Conservation (phyloP, 1,284 basidiomycete species). For the Naganishia liquefaciens region DNA sequence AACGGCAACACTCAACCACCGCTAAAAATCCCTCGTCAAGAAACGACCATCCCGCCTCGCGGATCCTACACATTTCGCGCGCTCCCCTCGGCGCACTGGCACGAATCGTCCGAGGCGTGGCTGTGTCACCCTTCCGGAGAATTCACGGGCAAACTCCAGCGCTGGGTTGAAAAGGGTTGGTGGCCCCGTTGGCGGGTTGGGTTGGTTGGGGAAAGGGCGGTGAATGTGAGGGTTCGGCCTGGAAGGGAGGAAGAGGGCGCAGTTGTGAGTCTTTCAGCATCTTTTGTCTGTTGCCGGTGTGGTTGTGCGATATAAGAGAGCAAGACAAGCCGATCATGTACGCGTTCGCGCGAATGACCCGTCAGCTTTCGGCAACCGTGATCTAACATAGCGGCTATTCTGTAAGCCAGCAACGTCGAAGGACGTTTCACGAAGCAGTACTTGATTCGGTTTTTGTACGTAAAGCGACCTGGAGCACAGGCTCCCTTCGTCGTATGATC, state of each 20-base stretch:
- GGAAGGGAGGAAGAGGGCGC: slow-evolving; percentile 42
- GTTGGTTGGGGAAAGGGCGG: slow-evolving; percentile 36
- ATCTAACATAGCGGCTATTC: no score
- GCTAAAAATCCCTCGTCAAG: neutral
- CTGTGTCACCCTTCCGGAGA: slow-evolving; percentile 29
- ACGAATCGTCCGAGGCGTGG: slow-evolving; percentile 27
- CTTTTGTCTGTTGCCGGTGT: no score
- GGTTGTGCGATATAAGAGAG: no score
- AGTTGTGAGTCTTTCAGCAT: slow-evolving; percentile 31
- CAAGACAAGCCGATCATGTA: no score
- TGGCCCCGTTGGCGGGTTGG: slow-evolving; percentile 35
- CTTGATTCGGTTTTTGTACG: no score
- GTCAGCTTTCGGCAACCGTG: neutral
- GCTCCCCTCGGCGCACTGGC: slow-evolving; percentile 29
- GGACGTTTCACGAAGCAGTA: no score
- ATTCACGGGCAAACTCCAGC: slow-evolving; percentile 14
- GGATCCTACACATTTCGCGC: slow-evolving; percentile 11
- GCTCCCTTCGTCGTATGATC: no score
- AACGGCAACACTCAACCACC: neutral
- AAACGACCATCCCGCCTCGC: neutral
- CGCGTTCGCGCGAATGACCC: neutral
- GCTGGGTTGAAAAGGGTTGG: slow-evolving; percentile 3
- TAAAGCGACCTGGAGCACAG: no score
- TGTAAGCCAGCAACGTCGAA: no score
- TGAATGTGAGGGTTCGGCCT: slow-evolving; percentile 39